Base-by-base conservation (phyloP, 352 stramenopile genomes). In the Globisporangium splendens region DNA sequence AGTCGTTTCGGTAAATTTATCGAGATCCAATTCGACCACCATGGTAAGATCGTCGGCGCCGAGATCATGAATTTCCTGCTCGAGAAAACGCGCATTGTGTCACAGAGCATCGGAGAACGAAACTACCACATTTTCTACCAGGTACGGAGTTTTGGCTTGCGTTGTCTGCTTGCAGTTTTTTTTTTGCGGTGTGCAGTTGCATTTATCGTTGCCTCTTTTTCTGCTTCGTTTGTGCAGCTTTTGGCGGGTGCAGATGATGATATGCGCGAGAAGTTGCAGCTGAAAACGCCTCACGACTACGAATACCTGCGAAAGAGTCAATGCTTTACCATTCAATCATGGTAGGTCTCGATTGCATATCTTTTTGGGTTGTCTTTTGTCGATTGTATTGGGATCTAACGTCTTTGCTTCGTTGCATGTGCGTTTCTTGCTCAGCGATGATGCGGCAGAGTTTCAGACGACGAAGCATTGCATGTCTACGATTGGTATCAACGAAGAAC, bases 61-160 rank as follows among this genome's bases (percentile, higher is more conserved):
- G 83, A 94, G 68, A 96, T 97, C 60, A 86, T 96, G 59, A 94
- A 96, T 66, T 97, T 96, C 50, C 54, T 97, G 35, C 66, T 97
- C 17, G 89, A 97, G 68, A 97, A 96, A 70, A 96, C 87, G 53
- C 80, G 89, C 38, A 95, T 97, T 51, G 81, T 95, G 21, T 93
- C 83, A 43, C 89, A 95, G 56, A 95, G 80, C 68, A 46, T 91
- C 1, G 94, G 94, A 0, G 95, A 99, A 60, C 78, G 95, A 21
- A 98, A 98, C 70, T 99, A 98, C 74, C 95, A 99, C 67, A 95
- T 98, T 46, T 99, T 99, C 73, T 98, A 98, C 65, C 95, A 98
- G 73, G 65, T 97, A 46, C 56, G 58, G n/a, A 1, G 10, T 35
- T 10, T 35, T 39, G 51, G 61, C 41, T 8, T 62, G 50, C 43